Evolutionary conservation across 768 basidiomycete species (phyloP), one percentile per base, ranked within the genome.

Genomic region (Calocera cornea): DNA sequence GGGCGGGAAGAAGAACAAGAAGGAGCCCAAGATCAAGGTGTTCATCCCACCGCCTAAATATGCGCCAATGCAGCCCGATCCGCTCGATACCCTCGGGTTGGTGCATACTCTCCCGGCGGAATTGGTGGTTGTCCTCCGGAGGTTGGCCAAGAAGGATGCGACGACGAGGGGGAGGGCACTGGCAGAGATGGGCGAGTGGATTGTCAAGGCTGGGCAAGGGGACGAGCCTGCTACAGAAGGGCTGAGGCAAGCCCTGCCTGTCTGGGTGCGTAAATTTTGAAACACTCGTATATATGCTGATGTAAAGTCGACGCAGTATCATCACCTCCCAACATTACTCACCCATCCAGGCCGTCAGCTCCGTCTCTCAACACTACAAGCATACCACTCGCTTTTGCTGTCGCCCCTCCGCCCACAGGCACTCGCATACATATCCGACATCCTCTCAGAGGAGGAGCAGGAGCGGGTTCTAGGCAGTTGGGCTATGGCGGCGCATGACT

Each of bases 1-100:
- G 81, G 77, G 80, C 72, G 83, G 76, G 31, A 76, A 78, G 47
- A 79, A 80, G 40, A 86, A 86, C 73, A 88, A 90, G 63, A 76
- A 77, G 70, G 75, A 76, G 71, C 89, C 90, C 12, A 83, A 86
- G 66, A 84, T 87, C 73, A 97, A 97, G 79, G 82, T 85, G 64
- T 97, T 90, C 77, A 88, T 93, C 65, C 88, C 89, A 7, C 95
- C 94, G 0, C 83, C 86, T 1, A 95, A 79, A 66, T 90, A 89
- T 29, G 80, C 83, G 0, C 86, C 89, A 8, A 79, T 84, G 0
- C 83, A 84, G 64, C 89, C 84, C 24, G 93, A 97, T 80, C 95
- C 95, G 1, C 80, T 97, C 41, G 93, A 97, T 72, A 85, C 87
- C 1, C 84, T 86, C 1, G 93, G 92, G 0, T 81, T 95, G 2